phyloP scores from a whole-genome alignment of 768 basidiomycete genomes.

The Mycena amicta region DNA sequence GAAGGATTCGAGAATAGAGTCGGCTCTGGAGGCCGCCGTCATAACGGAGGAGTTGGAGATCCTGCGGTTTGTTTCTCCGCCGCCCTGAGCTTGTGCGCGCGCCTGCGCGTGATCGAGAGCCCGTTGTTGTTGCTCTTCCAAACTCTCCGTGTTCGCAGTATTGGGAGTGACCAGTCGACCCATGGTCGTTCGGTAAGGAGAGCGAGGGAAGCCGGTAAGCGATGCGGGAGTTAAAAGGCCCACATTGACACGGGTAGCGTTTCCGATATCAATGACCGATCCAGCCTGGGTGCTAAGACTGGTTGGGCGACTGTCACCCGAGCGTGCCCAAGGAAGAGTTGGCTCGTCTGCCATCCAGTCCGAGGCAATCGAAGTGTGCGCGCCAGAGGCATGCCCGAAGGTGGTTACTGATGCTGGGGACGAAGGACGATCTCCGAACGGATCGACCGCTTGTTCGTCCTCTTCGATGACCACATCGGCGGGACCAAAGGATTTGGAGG shows the following conservation, averaged over 20 bases:
- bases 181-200: constrained; percentile 63
- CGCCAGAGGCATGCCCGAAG: constrained; percentile 35
- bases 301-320: constrained; percentile 52
- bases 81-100: constrained; percentile 55
- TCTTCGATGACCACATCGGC: constrained; percentile 60
- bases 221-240: constrained; percentile 42
- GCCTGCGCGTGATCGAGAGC: constrained; percentile 65
- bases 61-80: constrained; percentile 46
- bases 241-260: constrained; percentile 69
- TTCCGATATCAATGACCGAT: constrained; percentile 60
- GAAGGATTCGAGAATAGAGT: constrained; percentile 86
- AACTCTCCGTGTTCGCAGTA: constrained; percentile 34
- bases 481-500: constrained; percentile 71
- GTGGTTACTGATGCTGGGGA: constrained; percentile 45
- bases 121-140: constrained; percentile 71
- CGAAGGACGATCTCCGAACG: constrained; percentile 60
- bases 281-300: constrained; percentile 68
- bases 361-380: constrained; percentile 31
- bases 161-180: constrained; percentile 59
- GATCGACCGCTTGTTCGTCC: constrained; percentile 57
- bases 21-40: constrained; percentile 70
- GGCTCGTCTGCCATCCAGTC: constrained; percentile 44
- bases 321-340: constrained; percentile 43
- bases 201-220: constrained; percentile 41
- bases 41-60: constrained; percentile 68